Conservation (phyloP, 306 rosid genomes). For the Fragaria nilgerrensis region DNA sequence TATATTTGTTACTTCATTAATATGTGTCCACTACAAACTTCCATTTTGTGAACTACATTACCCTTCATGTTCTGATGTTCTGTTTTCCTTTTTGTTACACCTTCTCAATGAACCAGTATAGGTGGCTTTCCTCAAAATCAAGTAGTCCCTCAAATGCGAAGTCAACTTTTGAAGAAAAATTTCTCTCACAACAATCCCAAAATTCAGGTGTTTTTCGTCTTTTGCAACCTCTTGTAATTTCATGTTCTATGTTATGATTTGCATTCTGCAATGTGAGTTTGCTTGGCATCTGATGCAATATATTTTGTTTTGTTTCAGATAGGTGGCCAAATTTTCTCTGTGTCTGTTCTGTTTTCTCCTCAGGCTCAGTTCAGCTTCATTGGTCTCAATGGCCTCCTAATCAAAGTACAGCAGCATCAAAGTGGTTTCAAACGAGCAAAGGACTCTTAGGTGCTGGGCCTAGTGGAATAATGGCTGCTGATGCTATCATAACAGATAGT, state of each 20-base stretch:
- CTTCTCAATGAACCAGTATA: constrained; percentile 67
- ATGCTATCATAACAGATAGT: constrained; percentile 91
- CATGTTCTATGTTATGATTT: background rate
- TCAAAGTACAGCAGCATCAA: constrained; percentile 60
- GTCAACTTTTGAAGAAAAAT: constrained; percentile 88
- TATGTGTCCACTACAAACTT: background rate
- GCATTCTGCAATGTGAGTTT: background rate
- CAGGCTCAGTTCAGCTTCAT: constrained; percentile 96
- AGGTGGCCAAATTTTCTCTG: constrained; percentile 98
- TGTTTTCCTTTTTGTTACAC: background rate
- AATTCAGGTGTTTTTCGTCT: constrained; percentile 68
- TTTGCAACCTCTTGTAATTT: constrained; percentile 6
- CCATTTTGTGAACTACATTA: constrained; percentile 19
- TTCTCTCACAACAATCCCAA: constrained; percentile 92
- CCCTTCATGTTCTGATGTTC: constrained; percentile 19
- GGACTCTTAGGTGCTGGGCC: constrained; percentile 98
- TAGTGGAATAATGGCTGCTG: constrained; percentile 99
- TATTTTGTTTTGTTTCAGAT: constrained; percentile 50
- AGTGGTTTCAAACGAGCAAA: constrained; percentile 96
- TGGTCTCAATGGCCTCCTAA: constrained; percentile 98
- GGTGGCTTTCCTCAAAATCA: constrained; percentile 96
- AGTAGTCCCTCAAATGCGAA: constrained; percentile 55
- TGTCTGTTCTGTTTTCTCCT: constrained; percentile 92
- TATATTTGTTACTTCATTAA: background rate
- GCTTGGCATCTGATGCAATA: constrained; percentile 34